A percentile compares a stretch with the other conserved stretches of the same genome.
Evolutionary conservation across 768 basidiomycete species (phyloP).

Genomic region (Termitomyces sp.): DNA sequence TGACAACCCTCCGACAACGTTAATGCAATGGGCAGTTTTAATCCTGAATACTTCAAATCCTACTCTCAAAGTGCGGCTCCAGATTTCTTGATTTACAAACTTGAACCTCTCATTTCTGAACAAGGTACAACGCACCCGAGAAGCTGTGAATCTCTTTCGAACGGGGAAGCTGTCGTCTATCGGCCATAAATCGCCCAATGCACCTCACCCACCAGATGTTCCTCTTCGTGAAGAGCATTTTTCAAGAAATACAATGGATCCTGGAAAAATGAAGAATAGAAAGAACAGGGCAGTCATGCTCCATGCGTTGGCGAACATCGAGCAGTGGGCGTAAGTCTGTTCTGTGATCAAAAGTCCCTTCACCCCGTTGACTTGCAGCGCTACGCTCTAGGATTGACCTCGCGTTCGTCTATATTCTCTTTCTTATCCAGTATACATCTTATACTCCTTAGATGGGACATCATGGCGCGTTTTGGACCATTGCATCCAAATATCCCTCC

Average conservation of each 20-base stretch:
- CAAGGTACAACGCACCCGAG: slow-evolving; percentile 66
- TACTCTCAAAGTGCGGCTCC: slow-evolving; percentile 47
- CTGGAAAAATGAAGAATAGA: slow-evolving; percentile 55
- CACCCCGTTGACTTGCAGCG: background rate
- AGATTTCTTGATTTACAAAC: background rate
- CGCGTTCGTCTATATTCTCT: slow-evolving; percentile 45
- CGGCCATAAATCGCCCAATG: slow-evolving; percentile 50
- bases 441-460: slow-evolving; percentile 62
- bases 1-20: slow-evolving; percentile 53
- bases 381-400: slow-evolving; percentile 57
- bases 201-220: slow-evolving; percentile 56
- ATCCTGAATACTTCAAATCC: slow-evolving; percentile 77
- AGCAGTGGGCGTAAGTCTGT: slow-evolving; percentile 79
- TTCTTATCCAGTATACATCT: background rate
- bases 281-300: slow-evolving; percentile 73
- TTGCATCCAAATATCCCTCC: slow-evolving; percentile 59
- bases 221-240: slow-evolving; percentile 61
- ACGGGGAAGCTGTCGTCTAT: slow-evolving; percentile 69
- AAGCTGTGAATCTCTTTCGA: slow-evolving; percentile 67
- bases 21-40: slow-evolving; percentile 77
- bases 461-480: slow-evolving; percentile 75
- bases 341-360: background rate
- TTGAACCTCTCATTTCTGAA: background rate
- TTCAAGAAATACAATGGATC: slow-evolving; percentile 52
- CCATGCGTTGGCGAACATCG: slow-evolving; percentile 82